Conservation (phyloP, 768 basidiomycete species). For the Lentinus tigrinus region DNA sequence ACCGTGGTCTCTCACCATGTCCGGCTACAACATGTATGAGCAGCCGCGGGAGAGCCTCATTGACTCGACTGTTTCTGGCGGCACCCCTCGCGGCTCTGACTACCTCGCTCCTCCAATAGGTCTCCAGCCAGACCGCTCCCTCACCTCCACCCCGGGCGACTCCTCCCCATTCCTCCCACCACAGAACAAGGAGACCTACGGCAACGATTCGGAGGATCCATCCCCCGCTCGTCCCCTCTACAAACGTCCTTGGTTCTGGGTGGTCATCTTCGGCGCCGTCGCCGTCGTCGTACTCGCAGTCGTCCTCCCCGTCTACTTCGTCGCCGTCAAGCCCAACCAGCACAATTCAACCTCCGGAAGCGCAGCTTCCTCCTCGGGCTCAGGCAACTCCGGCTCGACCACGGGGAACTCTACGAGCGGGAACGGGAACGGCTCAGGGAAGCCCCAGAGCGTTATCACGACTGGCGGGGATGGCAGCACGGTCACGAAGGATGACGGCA, state of each 20-base stretch:
- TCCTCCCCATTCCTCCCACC: slow-evolving; percentile 5
- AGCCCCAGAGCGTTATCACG: slow-evolving; percentile 23
- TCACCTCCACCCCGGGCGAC: slow-evolving; percentile 13
- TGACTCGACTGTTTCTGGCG: slow-evolving; percentile 6
- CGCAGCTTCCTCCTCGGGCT: neutral
- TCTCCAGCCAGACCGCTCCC: slow-evolving; percentile 7
- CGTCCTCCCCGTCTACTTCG: slow-evolving; percentile 30
- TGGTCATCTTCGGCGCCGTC: slow-evolving; percentile 11
- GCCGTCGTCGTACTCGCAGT: slow-evolving; percentile 28
- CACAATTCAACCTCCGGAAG: slow-evolving; percentile 7
- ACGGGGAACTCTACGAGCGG: neutral
- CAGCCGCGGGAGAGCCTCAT: neutral
- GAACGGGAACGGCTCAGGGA: slow-evolving; percentile 16
- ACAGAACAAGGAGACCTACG: slow-evolving; percentile 8
- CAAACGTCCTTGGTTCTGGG: slow-evolving; percentile 24
- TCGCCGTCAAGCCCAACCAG: slow-evolving; percentile 22
- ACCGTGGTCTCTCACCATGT: neutral
- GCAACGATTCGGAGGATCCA: neutral
- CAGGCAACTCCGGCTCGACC: neutral
- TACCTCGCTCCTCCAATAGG: neutral
- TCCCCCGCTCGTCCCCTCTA: slow-evolving; percentile 13
- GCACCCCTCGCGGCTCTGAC: neutral
- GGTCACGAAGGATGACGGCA: slow-evolving; percentile 63
- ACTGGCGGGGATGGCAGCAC: slow-evolving; percentile 71
- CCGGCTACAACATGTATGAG: neutral